These are phyloP conservation scores for Rhizoclosmatium sp. DNA, from an alignment of 192 early-diverging fungal species.

Conservation along the genomic window DNA sequence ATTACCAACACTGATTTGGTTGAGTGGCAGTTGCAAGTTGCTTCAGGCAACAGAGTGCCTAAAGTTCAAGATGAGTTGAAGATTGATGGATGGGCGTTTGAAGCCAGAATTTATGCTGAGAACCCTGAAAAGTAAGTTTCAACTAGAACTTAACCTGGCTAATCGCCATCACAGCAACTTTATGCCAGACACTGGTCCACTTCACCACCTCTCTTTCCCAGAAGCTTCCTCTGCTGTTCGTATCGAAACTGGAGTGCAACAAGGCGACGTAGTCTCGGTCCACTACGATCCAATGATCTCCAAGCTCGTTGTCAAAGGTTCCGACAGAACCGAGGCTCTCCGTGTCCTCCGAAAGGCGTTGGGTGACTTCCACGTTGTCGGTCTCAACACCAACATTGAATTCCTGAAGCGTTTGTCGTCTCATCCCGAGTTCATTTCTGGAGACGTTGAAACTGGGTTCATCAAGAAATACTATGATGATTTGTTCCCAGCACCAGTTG, in stretches of 20 bases:
- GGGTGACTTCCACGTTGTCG: constrained; percentile 87
- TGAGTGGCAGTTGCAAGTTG: constrained; percentile 95
- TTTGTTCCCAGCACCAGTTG: constrained; percentile 58
- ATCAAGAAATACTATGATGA: constrained; percentile 80
- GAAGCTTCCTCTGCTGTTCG: constrained; percentile 69
- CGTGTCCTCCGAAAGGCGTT: constrained; percentile 81
- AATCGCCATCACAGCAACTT: constrained; percentile 67
- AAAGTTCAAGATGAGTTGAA: constrained; percentile 72
- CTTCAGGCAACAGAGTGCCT: constrained; percentile 88
- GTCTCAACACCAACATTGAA: constrained; percentile 91
- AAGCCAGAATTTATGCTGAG: constrained; percentile 97
- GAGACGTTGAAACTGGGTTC: constrained; percentile 93
- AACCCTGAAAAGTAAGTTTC: constrained; percentile 77
- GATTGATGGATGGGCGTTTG: constrained; percentile 90
- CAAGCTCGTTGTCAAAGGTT: constrained; percentile 88
- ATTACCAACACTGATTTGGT: constrained; percentile 92
- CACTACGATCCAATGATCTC: constrained; percentile 97
- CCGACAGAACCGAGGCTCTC: constrained; percentile 83
- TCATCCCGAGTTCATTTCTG: constrained; percentile 84
- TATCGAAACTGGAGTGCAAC: constrained; percentile 90
- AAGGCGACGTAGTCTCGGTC: constrained; percentile 91
- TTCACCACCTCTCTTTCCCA: constrained; percentile 81
- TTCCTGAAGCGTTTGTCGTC: constrained; percentile 82
- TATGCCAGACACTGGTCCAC: constrained; percentile 91
- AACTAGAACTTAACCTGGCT: neutral